phyloP scores from a whole-genome alignment of 148 eudicot species.

The Oxyria digyna region DNA sequence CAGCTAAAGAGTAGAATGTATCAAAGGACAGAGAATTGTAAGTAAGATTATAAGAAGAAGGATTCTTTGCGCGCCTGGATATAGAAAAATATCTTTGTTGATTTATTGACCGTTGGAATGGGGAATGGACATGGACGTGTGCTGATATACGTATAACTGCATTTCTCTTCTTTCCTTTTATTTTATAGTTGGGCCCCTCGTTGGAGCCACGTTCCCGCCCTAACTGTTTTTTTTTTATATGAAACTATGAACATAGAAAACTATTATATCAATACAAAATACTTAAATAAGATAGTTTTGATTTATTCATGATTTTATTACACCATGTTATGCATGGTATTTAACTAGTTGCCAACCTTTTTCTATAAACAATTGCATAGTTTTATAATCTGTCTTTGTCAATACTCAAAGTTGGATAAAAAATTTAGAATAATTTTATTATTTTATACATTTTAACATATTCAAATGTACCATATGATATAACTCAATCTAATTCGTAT shows the following conservation, averaged over 20 bases:
- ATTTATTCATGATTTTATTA: neutral
- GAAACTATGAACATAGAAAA: neutral
- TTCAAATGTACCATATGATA: too few species aligned
- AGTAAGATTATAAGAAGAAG: neutral
- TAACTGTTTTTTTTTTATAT: neutral
- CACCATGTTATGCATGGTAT: neutral
- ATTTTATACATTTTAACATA: neutral
- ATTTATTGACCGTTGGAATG: neutral
- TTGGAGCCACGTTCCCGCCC: slow-evolving; percentile 8
- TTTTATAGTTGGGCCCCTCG: neutral
- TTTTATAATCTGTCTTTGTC: neutral
- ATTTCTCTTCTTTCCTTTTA: neutral
- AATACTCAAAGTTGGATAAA: neutral
- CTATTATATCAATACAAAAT: neutral
- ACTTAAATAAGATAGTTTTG: neutral
- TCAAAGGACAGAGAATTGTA: neutral
- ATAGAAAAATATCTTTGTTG: neutral
- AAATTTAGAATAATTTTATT: neutral
- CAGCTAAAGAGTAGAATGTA: neutral
- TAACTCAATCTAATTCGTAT: too few species aligned
- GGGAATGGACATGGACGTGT: slow-evolving; percentile 5
- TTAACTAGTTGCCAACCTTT: neutral
- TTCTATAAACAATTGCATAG: neutral
- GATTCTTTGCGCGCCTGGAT: neutral
- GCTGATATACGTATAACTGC: too few species aligned